Evolutionary conservation across 2,329 filamentous ascomycete genomes (phyloP).

Genomic region (Dactylellina sp.): DNA sequence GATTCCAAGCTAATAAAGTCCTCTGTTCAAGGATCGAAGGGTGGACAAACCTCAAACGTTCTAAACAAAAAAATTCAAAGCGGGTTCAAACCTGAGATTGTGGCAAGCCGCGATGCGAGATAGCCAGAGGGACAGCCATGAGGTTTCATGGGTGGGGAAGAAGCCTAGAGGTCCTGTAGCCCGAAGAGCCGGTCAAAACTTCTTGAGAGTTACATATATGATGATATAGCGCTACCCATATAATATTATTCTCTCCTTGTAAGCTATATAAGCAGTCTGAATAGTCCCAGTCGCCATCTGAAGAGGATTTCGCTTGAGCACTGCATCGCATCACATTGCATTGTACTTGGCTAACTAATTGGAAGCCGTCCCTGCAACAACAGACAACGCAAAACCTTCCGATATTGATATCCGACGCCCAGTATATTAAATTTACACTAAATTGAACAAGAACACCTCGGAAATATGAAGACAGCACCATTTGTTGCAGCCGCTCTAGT

Average conservation of each 20-base stretch:
- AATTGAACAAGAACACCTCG: background rate
- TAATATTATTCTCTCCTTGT: no score
- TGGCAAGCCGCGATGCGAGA: background rate
- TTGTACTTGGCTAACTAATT: no score
- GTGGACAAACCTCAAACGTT: constrained; percentile 46
- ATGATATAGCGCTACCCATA: no score
- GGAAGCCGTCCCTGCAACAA: background rate
- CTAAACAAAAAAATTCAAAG: constrained; percentile 13
- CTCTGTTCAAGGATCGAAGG: constrained; percentile 14
- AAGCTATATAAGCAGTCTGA: no score
- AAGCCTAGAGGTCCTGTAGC: background rate
- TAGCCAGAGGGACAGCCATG: background rate
- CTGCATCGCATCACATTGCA: no score
- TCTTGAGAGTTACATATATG: no score
- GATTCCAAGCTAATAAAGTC: background rate
- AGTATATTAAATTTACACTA: no score
- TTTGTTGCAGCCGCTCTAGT: constrained; percentile 39
- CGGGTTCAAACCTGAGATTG: constrained; percentile 15
- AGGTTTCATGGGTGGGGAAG: constrained; percentile 29
- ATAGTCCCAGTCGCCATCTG: no score
- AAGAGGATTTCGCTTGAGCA: no score
- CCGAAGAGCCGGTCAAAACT: constrained; percentile 22
- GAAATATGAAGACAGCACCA: constrained; percentile 41
- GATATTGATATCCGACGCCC: background rate
- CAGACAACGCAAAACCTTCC: background rate